Percentiles rank a stretch among this genome's conserved stretches.
phyloP scores from a whole-genome alignment of 2,329 filamentous ascomycete species.

The Penicillium sclerotiorum region DNA sequence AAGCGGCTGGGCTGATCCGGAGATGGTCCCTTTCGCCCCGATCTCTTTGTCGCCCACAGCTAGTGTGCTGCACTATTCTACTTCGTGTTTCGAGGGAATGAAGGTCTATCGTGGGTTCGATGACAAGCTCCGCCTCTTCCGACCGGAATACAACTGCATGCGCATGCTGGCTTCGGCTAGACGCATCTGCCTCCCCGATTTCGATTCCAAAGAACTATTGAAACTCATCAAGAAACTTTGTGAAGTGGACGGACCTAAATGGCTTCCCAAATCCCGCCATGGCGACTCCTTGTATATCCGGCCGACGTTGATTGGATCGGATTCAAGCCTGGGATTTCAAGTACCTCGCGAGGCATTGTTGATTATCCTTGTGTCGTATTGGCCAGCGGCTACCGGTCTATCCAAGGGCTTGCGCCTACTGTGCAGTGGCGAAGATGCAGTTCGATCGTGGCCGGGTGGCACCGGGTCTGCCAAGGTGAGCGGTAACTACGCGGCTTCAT shows the following conservation, averaged over 20 bases:
- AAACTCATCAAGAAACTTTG: slow-evolving; percentile 67
- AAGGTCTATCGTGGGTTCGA: slow-evolving; percentile 70
- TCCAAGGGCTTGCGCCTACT: slow-evolving; percentile 49
- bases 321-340: slow-evolving; percentile 73
- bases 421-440: slow-evolving; percentile 72
- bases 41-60: slow-evolving; percentile 70
- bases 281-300: slow-evolving; percentile 72
- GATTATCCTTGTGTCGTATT: slow-evolving; percentile 65
- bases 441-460: slow-evolving; percentile 85
- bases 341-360: slow-evolving; percentile 71
- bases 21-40: slow-evolving; percentile 55
- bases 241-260: slow-evolving; percentile 27
- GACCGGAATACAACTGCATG: slow-evolving; percentile 66
- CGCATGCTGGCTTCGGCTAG: slow-evolving; percentile 57
- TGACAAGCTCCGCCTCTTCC: slow-evolving; percentile 71
- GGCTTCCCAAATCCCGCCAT: slow-evolving; percentile 18
- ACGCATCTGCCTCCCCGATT: slow-evolving; percentile 72
- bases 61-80: slow-evolving; percentile 78
- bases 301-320: slow-evolving; percentile 80
- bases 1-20: slow-evolving; percentile 69
- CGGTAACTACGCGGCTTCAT: slow-evolving; percentile 82
- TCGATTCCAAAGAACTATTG: slow-evolving; percentile 69
- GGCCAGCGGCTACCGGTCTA: neutral
- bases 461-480: slow-evolving; percentile 88
- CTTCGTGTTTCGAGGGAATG: slow-evolving; percentile 81